Percentiles rank a stretch among this genome's conserved stretches.
These are phyloP conservation scores for Uronychia setigera DNA, from an alignment of 73 alveolate genomes.

Conservation along the genomic window DNA sequence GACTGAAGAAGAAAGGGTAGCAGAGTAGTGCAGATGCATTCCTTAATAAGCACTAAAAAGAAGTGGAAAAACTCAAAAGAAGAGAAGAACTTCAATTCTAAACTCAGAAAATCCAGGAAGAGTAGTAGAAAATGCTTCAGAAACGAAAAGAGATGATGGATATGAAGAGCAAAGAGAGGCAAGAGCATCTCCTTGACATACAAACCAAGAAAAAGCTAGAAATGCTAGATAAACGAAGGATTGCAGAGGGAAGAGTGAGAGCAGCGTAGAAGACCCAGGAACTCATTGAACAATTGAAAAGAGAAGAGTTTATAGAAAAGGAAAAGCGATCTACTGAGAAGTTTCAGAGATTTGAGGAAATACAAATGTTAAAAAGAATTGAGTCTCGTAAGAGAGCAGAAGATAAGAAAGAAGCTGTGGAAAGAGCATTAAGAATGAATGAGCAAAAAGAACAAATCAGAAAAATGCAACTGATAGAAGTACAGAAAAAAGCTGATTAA, in stretches of 20 bases:
- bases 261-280: not conserved
- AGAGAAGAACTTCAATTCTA: not conserved
- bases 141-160: not conserved
- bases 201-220: not conserved
- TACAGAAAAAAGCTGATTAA: not conserved
- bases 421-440: not conserved
- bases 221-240: not conserved
- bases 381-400: not conserved
- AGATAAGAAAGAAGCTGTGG: not conserved
- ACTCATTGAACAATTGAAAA: not conserved
- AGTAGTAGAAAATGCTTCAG: not conserved
- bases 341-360: not conserved
- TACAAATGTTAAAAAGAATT: not conserved
- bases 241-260: not conserved
- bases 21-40: not conserved
- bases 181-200: not conserved
- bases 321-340: not conserved
- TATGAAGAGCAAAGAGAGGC: not conserved
- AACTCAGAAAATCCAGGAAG: not conserved
- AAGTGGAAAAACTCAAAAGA: not conserved
- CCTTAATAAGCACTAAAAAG: not conserved
- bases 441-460: not conserved
- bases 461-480: not conserved
- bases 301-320: not conserved
- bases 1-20: not conserved